These are phyloP conservation scores for Hypoxylon sp. DNA, from an alignment of 2,329 filamentous ascomycete genomes.

Conservation along the genomic window DNA sequence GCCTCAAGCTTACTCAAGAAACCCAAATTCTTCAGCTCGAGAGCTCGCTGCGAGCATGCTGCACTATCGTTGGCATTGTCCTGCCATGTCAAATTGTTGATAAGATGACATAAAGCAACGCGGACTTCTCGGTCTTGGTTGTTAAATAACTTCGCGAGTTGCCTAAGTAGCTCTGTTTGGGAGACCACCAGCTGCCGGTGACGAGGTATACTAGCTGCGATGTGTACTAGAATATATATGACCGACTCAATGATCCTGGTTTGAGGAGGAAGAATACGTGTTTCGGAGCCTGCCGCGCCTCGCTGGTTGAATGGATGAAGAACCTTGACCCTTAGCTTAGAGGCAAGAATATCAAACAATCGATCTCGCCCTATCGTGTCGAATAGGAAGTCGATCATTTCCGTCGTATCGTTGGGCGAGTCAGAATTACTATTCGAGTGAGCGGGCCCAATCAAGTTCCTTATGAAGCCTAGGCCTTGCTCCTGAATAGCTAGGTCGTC, in stretches of 20 bases:
- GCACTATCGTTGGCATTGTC: conserved; percentile 75
- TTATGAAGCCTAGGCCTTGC: conserved; percentile 86
- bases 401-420: conserved; percentile 60
- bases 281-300: conserved; percentile 47
- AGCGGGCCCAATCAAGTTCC: conserved; percentile 81
- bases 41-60: conserved; percentile 71
- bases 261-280: conserved; percentile 64
- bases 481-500: conserved; percentile 89
- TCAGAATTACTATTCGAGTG: conserved; percentile 60
- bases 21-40: conserved; percentile 75
- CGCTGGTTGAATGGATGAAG: conserved; percentile 62
- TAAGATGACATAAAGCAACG: conserved; percentile 80
- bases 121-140: conserved; percentile 79
- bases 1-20: conserved; percentile 72
- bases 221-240: conserved; percentile 84
- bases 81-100: conserved; percentile 85
- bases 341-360: conserved; percentile 81
- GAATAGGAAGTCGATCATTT: conserved; percentile 88
- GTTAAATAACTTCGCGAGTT: conserved; percentile 76
- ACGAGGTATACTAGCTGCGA: conserved; percentile 80
- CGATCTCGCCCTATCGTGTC: conserved; percentile 76
- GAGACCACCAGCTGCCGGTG: conserved; percentile 81
- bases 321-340: conserved; percentile 74
- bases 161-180: conserved; percentile 78
- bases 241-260: conserved; percentile 79